Evolutionary conservation across 305 asterid species (phyloP), one percentile per base, ranked within the genome.

Genomic region (Fraxinus latifolia): DNA sequence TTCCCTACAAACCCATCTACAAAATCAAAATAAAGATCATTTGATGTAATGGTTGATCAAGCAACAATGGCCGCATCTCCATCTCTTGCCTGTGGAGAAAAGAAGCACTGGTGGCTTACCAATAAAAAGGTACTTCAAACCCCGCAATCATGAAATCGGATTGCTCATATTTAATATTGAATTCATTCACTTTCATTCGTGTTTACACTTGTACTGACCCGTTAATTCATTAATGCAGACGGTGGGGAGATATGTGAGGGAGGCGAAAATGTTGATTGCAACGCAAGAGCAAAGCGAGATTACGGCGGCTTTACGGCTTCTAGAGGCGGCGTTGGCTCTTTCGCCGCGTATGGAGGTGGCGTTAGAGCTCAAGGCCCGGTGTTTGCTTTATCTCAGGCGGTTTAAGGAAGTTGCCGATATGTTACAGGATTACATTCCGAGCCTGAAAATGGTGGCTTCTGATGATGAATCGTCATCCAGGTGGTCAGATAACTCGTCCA

Each of bases 41-140:
- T 25, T 65, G 34, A 65, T 23, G 33, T 23, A 33, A 86, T 87
- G 87, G 81, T 83, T 37, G 87, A 85, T 81, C 74, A 23, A 71
- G 47, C 80, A 58, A 79, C 79, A 44, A 89, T 89, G 94, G 85
- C 92, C 29, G 80, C 86, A 31, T 82, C 91, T 77, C 85, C 90
- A 15, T 82, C 83, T 65, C 78, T 77, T 71, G 53, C 88, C 77
- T 87, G 84, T 47, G 88, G 78, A 47, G 89, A 91, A 36, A 89
- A 81, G 89, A 89, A 87, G 83, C 91, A 89, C 84, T 91, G 96
- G 96, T 92, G 96, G 96, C 91, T 89, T 36, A 89, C 86, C 77
- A 91, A 88, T 80, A 84, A 76, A 68, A 89, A 84, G 96, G 96
- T 90, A 72, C 1, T 39, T n/a, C 19, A 68, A 9, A 42, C 50